These are phyloP conservation scores for Phanerodontia chrysosporium DNA, from an alignment of 768 basidiomycete species.

Conservation along the genomic window DNA sequence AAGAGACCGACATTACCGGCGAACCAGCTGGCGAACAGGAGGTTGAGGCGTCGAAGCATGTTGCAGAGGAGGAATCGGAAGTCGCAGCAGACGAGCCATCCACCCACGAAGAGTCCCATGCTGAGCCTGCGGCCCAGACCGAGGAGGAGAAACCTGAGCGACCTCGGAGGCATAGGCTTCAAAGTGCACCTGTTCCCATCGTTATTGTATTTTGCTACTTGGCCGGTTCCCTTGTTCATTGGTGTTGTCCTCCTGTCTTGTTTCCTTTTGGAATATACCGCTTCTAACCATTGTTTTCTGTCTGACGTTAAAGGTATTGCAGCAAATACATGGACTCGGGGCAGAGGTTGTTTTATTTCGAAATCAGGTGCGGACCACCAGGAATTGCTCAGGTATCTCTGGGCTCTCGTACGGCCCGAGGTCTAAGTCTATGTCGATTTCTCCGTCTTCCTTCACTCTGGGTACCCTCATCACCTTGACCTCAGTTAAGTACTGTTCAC, in stretches of 20 bases:
- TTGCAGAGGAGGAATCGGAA: neutral
- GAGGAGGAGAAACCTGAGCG: conserved; percentile 20
- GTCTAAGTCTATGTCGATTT: conserved; percentile 30
- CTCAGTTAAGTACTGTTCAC: neutral
- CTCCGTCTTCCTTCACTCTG: conserved; percentile 33
- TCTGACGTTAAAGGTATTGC: too few species aligned
- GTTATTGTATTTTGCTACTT: neutral
- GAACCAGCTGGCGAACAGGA: neutral
- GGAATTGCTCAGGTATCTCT: conserved; percentile 69
- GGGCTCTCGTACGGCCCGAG: conserved; percentile 57
- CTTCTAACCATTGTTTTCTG: too few species aligned
- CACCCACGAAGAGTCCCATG: neutral
- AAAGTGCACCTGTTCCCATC: neutral
- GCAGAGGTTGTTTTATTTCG: too few species aligned
- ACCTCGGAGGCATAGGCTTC: neutral
- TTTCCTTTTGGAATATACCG: neutral
- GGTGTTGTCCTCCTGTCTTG: neutral
- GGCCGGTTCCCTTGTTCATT: neutral
- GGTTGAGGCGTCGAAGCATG: neutral
- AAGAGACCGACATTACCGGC: neutral
- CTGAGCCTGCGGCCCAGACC: neutral
- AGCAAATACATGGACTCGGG: too few species aligned
- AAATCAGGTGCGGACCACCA: conserved; percentile 48
- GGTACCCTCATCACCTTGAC: conserved; percentile 45
- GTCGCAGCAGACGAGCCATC: neutral